These are phyloP conservation scores for Grosmannia clavigera DNA, from an alignment of 2,329 filamentous ascomycete genomes.

Conservation along the genomic window DNA sequence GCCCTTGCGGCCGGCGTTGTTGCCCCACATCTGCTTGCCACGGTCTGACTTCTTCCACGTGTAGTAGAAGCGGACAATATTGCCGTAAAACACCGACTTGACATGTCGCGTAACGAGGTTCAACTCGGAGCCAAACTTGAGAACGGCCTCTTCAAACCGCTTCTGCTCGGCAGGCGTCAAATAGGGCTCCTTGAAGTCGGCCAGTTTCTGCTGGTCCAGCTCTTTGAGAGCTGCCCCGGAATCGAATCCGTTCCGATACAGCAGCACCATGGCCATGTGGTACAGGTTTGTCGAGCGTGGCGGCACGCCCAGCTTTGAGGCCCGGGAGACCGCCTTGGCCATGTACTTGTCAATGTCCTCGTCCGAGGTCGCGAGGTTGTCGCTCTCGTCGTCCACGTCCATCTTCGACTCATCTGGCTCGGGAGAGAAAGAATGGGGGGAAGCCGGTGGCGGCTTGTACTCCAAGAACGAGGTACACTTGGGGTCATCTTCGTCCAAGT, in stretches of 20 bases:
- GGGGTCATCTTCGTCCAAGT: constrained; percentile 57
- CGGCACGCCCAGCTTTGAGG: constrained; percentile 56
- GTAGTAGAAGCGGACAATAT: constrained; percentile 89
- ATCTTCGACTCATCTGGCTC: constrained; percentile 3
- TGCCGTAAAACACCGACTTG: constrained; percentile 64
- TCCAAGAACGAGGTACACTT: constrained; percentile 62
- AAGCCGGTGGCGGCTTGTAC: constrained; percentile 56
- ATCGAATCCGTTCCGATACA: constrained; percentile 63
- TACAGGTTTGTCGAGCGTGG: constrained; percentile 74
- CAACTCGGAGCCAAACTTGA: constrained; percentile 85
- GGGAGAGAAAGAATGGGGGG: background rate
- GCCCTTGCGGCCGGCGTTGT: constrained; percentile 73
- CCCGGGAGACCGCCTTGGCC: constrained; percentile 50
- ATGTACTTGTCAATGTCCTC: constrained; percentile 67
- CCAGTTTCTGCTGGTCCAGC: constrained; percentile 54
- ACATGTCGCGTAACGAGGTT: constrained; percentile 74
- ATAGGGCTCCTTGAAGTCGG: constrained; percentile 73
- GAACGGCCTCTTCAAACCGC: constrained; percentile 82
- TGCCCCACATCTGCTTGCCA: constrained; percentile 82
- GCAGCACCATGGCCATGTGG: constrained; percentile 65
- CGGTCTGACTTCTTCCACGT: constrained; percentile 92
- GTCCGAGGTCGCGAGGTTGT: constrained; percentile 22
- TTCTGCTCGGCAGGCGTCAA: constrained; percentile 68
- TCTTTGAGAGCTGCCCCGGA: constrained; percentile 56
- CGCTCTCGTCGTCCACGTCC: constrained; percentile 1